Percentiles rank a stretch among this genome's conserved stretches.
phyloP scores from a whole-genome alignment of 2,329 filamentous ascomycete genomes.

The Colletotrichum navitas region DNA sequence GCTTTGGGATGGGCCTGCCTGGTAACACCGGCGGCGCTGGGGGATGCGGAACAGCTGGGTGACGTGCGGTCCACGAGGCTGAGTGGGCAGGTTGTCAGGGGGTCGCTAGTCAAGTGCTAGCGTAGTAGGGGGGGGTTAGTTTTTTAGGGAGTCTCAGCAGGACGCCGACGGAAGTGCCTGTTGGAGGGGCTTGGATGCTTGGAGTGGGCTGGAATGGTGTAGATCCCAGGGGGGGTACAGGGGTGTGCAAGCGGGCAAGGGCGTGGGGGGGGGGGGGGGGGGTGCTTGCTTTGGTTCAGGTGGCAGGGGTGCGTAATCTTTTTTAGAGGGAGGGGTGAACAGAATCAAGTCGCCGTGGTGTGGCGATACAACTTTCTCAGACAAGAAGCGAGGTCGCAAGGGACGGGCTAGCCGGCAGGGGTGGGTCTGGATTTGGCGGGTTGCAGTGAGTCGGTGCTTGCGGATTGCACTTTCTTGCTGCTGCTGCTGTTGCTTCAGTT shows the following conservation, averaged over 20 bases:
- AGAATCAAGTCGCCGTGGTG: not conserved
- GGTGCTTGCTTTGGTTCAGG: conserved; percentile 24
- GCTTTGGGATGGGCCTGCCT: conserved; percentile 5
- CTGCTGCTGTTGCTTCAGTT: not conserved
- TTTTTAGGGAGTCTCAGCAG: conserved; percentile 42
- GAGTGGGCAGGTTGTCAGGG: conserved; percentile 46
- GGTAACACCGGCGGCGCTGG: conserved; percentile 35
- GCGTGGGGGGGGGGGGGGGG: conserved; percentile 8
- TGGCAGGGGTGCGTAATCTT: conserved; percentile 27
- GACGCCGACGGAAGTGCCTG: conserved; percentile 41
- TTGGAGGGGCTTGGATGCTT: conserved; percentile 41
- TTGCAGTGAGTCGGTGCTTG: conserved; percentile 38
- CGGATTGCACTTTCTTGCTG: conserved; percentile 13
- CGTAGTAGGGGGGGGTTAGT: conserved; percentile 36
- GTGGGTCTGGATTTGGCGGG: conserved; percentile 38
- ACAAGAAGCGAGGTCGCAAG: conserved; percentile 29
- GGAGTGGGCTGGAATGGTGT: conserved; percentile 42
- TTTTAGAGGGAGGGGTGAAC: conserved; percentile 1
- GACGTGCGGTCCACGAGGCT: conserved; percentile 61
- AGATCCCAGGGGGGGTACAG: conserved; percentile 42
- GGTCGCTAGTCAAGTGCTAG: conserved; percentile 28
- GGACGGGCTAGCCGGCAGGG: conserved; percentile 36
- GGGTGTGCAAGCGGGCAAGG: conserved; percentile 28
- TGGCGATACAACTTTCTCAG: conserved; percentile 3
- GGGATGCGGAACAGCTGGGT: conserved; percentile 46